Conservation (phyloP, 192 early-diverging fungal genomes). For the Linnemannia schmuckeri region DNA sequence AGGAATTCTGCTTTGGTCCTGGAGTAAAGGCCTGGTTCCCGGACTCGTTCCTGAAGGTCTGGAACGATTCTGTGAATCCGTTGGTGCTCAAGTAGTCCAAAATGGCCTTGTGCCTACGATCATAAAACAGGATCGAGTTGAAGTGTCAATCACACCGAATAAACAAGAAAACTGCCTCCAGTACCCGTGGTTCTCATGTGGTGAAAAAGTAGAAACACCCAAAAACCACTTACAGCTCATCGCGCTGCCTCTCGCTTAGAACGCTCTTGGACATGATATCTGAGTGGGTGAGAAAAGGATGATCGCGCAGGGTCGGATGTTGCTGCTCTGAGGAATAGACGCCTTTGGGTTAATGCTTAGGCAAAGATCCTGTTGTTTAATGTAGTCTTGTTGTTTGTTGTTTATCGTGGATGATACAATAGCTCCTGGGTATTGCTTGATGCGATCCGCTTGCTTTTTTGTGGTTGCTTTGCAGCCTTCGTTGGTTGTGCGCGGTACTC, state of each 20-base stretch:
- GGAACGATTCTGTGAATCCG: conserved; percentile 77
- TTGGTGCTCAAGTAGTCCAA: conserved; percentile 89
- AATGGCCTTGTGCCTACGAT: conserved; percentile 77
- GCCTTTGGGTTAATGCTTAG: background rate
- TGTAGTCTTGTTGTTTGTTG: background rate
- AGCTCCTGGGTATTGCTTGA: background rate
- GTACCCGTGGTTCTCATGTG: too few species aligned
- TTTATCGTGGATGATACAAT: background rate
- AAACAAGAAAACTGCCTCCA: background rate
- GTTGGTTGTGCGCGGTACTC: background rate
- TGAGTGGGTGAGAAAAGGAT: background rate
- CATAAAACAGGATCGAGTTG: background rate
- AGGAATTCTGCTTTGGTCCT: conserved; percentile 82
- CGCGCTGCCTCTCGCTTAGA: conserved; percentile 79
- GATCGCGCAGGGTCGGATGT: background rate
- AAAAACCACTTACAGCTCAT: conserved; percentile 73
- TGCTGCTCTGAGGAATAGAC: background rate
- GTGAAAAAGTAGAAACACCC: background rate
- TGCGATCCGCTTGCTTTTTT: background rate
- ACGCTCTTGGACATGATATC: conserved; percentile 58
- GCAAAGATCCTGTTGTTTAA: background rate
- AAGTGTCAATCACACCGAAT: background rate
- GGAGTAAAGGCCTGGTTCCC: conserved; percentile 77
- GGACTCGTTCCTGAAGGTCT: conserved; percentile 79
- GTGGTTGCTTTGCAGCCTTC: background rate